These are phyloP conservation scores for Brassica juncea DNA, from an alignment of 345 rosid species.

Conservation along the genomic window DNA sequence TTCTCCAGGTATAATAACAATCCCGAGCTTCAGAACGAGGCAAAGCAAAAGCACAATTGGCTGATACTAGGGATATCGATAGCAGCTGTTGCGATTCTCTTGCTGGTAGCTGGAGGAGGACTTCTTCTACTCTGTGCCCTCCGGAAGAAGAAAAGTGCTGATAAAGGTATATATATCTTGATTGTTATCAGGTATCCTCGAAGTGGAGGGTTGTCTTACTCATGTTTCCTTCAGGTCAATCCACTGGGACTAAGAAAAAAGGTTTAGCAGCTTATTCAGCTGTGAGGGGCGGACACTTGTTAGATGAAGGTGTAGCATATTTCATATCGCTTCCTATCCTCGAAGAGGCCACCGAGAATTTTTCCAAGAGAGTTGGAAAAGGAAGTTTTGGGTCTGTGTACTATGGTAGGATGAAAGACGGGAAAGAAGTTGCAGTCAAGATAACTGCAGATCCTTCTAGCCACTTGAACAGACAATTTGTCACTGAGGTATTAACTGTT, in stretches of 20 bases:
- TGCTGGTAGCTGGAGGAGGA: conserved; percentile 57
- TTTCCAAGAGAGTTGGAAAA: conserved; percentile 77
- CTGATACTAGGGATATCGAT: conserved; percentile 64
- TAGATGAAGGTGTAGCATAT: conserved; percentile 80
- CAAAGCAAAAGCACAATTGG: conserved; percentile 47
- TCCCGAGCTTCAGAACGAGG: conserved; percentile 57
- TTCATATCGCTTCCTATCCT: conserved; percentile 68
- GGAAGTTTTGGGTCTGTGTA: conserved; percentile 95
- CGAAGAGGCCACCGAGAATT: conserved; percentile 75
- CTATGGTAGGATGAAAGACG: conserved; percentile 94
- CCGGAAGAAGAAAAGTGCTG: conserved; percentile 46
- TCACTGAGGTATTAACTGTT: conserved; percentile 68
- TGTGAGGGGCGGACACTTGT: conserved; percentile 62
- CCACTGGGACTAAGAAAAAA: conserved; percentile 49
- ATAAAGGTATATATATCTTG: conserved; percentile 50
- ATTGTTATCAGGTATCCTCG: background rate
- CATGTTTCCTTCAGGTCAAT: conserved; percentile 49
- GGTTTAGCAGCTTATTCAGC: conserved; percentile 56
- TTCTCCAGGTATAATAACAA: conserved; percentile 64
- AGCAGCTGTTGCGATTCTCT: conserved; percentile 51
- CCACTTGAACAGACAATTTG: conserved; percentile 75
- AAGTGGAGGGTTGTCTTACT: conserved; percentile 5
- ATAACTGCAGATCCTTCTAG: conserved; percentile 71
- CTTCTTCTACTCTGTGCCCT: conserved; percentile 45
- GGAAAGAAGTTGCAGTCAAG: conserved; percentile 94